Base-by-base conservation (phyloP, 2,329 filamentous ascomycete species). In the Zasmidium angulare region DNA sequence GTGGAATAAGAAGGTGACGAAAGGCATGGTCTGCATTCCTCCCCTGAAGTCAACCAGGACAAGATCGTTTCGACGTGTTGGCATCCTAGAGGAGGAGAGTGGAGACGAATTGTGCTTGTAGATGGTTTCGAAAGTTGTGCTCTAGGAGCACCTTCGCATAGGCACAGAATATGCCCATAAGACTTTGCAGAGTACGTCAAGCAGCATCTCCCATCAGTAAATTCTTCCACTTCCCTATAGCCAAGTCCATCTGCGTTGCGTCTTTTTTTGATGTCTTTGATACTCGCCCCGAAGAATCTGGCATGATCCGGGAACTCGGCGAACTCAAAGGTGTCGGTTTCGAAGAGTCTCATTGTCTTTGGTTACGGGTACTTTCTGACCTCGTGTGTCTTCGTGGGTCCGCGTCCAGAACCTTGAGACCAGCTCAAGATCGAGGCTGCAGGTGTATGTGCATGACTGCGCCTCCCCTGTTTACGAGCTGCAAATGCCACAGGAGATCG, bases 181-280 rank as follows among this genome's bases (percentile, higher is more conserved):
- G n/a, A n/a, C n/a, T n/a, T n/a, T n/a, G n/a, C n/a, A n/a, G n/a
- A n/a, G n/a, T n/a, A n/a, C n/a, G n/a, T n/a, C n/a, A n/a, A n/a
- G n/a, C n/a, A n/a, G n/a, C n/a, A n/a, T n/a, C n/a, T n/a, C n/a
- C n/a, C n/a, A n/a, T 51, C 23, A 14, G 51, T 52, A 46, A 58
- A 60, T 7, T 4, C 46, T 36, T 51, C 10, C 3, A 63, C 21
- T 23, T 65, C 63, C 14, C 19, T 22, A 20, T 56, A 65, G 3
- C 60, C 60, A 2, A 0, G 24, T 20, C 46, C 57, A 19, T 55
- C 24, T 9, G 36, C 50, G 19, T 62, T 55, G 0, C 17, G 6
- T 19, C 29, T 24, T 0, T 60, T 46, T 1, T 47, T 36, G 1
- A 62, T 29, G 49, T 62, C 60, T 36, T 60, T 14, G 21, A 40